Evolutionary conservation across 1,139 yeast species (phyloP).

Genomic region (Candida freyschussii): DNA sequence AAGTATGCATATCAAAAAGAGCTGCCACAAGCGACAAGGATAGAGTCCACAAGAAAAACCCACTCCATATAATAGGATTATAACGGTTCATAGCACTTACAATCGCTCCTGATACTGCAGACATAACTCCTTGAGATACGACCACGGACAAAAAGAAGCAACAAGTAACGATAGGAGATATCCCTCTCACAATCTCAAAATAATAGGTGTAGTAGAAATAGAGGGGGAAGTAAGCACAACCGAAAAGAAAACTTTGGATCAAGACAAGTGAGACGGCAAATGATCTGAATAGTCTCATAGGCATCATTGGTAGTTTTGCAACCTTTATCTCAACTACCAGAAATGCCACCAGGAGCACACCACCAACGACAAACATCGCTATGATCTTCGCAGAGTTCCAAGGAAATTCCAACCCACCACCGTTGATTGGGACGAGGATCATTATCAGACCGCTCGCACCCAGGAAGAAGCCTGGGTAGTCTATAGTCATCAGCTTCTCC

Average conservation of each 20-base stretch:
- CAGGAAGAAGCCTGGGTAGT: constrained; percentile 44
- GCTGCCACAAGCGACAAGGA: constrained; percentile 25
- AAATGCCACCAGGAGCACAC: constrained; percentile 36
- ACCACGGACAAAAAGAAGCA: constrained; percentile 41
- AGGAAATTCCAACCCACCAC: constrained; percentile 46
- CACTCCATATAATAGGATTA: constrained; percentile 37
- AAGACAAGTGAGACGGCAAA: constrained; percentile 37
- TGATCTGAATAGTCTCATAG: constrained; percentile 40
- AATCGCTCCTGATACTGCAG: constrained; percentile 40
- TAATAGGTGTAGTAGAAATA: constrained; percentile 37
- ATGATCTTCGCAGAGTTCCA: constrained; percentile 52
- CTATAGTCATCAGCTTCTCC: constrained; percentile 39
- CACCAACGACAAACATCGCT: constrained; percentile 43
- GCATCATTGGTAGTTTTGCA: constrained; percentile 52
- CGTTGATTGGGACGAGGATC: constrained; percentile 45
- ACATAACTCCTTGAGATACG: constrained; percentile 35
- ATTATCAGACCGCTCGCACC: constrained; percentile 42
- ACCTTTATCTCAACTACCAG: constrained; percentile 45
- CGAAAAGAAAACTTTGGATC: constrained; percentile 43
- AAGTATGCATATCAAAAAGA: constrained; percentile 31
- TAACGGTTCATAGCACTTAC: constrained; percentile 42
- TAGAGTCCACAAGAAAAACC: constrained; percentile 41
- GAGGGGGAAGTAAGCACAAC: constrained; percentile 38
- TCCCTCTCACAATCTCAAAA: constrained; percentile 45
- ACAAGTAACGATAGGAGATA: constrained; percentile 36